Evolutionary conservation across 768 basidiomycete species (phyloP).

Genomic region (Saitozyma podzolica): DNA sequence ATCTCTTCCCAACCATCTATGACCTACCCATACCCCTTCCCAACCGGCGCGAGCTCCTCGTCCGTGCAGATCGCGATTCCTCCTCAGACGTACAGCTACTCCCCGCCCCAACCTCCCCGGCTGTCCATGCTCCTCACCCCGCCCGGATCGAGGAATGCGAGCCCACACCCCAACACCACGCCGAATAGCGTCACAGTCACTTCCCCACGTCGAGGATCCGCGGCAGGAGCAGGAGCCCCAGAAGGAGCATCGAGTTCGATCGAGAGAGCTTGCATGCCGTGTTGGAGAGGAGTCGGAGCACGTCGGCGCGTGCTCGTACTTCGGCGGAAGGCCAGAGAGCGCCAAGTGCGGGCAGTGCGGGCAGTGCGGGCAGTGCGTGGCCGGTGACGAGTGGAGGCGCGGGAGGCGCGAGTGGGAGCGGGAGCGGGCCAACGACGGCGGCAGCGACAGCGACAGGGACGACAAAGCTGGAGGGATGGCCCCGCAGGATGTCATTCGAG

Average conservation of each 20-base stretch:
- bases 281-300: slow-evolving; percentile 8
- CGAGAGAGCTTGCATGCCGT: slow-evolving; percentile 27
- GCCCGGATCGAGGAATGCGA: slow-evolving; percentile 29
- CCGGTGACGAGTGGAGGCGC: too few relatives aligned
- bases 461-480: neutral
- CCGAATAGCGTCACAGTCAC: neutral
- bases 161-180: slow-evolving; percentile 17
- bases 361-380: too few relatives aligned
- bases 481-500: neutral
- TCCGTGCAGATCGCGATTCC: slow-evolving; percentile 5
- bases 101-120: slow-evolving; percentile 33
- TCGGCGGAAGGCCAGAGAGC: too few relatives aligned
- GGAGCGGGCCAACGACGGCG: too few relatives aligned
- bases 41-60: too few relatives aligned
- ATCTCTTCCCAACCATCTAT: too few relatives aligned
- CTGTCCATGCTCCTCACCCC: slow-evolving; percentile 38
- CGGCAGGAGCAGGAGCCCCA: slow-evolving; percentile 32
- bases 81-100: slow-evolving; percentile 18
- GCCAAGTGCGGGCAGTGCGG: too few relatives aligned
- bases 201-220: slow-evolving; percentile 16
- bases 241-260: slow-evolving; percentile 33
- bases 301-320: neutral
- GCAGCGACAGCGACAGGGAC: too few relatives aligned
- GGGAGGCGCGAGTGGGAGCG: too few relatives aligned
- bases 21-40: too few relatives aligned